Percentiles rank a stretch among this genome's conserved stretches.
These are phyloP conservation scores for Aureobasidium zeae DNA, from an alignment of 2,329 filamentous ascomycete species.

Conservation along the genomic window DNA sequence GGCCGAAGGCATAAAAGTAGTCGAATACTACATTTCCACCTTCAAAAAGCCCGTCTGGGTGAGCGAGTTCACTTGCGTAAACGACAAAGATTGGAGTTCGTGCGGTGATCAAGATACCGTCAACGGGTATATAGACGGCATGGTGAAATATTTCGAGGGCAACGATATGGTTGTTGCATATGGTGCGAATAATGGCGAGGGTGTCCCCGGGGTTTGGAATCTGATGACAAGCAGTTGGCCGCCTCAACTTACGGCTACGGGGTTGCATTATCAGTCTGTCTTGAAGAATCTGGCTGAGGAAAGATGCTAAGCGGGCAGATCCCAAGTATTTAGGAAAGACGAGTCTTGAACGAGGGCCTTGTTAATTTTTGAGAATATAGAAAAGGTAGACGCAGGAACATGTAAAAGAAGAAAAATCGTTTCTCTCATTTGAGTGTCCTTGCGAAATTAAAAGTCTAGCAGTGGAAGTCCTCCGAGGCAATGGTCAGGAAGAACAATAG, in stretches of 20 bases:
- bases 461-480: too few relatives aligned
- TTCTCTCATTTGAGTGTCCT: too few relatives aligned
- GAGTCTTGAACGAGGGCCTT: too few relatives aligned
- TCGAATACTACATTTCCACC: slow-evolving; percentile 23
- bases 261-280: slow-evolving; percentile 13
- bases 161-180: slow-evolving; percentile 23
- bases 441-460: too few relatives aligned
- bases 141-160: slow-evolving; percentile 22
- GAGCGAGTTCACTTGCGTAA: slow-evolving; percentile 24
- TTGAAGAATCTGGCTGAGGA: slow-evolving; percentile 6
- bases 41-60: slow-evolving; percentile 25
- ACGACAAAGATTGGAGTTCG: slow-evolving; percentile 20
- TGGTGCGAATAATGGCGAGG: slow-evolving; percentile 23
- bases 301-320: not conserved
- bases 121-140: slow-evolving; percentile 21
- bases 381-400: too few relatives aligned
- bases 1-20: slow-evolving; percentile 21
- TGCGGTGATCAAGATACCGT: slow-evolving; percentile 22
- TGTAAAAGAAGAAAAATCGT: too few relatives aligned
- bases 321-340: too few relatives aligned
- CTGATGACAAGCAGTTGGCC: slow-evolving; percentile 10
- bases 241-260: slow-evolving; percentile 11
- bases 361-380: too few relatives aligned
- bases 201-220: slow-evolving; percentile 17
- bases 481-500: too few relatives aligned